Evolutionary conservation across 139 green algal genomes (phyloP), one percentile per base, ranked within the genome.

Genomic region (Closterium sp.): DNA sequence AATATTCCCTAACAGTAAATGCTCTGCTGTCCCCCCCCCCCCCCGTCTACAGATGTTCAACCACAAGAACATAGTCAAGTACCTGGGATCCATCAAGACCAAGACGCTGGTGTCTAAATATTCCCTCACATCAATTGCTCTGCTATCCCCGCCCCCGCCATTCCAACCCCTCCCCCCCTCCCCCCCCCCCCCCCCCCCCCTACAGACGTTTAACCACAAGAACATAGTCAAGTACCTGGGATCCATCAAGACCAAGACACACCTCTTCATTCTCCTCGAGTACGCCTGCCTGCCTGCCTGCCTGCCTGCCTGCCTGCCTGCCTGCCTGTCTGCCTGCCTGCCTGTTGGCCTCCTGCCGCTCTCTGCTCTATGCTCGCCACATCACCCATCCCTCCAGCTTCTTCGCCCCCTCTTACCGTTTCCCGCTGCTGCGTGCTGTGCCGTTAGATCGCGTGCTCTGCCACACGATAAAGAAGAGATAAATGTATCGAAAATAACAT

Each of bases 191-290:
- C 87, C n/a, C 21, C 89, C 90, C 10, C 9, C 27, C 19, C 22
- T 99, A 7, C 97, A 98, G 92, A 97, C 96, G 1, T 96, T 99
- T 21, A 98, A 98, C 85, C 98, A 99, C 94, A 95, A 96, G 31
- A 99, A 99, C 95, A 99, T 99, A 31, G 98, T 99, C 88, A 97
- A 99, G 94, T 99, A 99, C 91, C 93, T 98, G 4, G 98, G 97
- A 28, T 98, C 96, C 34, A 97, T 98, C 95, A 98, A 98, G 93
- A 98, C 97, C 0, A 96, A 96, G 29, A 97, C 93, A 9, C 97
- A 99, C 92, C 94, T 99, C 86, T 99, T 99, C 95, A 99, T 99
- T 92, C 97, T 99, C 34, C 96, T 99, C 85, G 98, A 99, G 95
- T 99, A 95, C 95, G 98, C 62, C 62, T 98, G 21, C 45, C 62